Evolutionary conservation across 306 rosid genomes (phyloP).

Genomic region (Trifolium repens): DNA sequence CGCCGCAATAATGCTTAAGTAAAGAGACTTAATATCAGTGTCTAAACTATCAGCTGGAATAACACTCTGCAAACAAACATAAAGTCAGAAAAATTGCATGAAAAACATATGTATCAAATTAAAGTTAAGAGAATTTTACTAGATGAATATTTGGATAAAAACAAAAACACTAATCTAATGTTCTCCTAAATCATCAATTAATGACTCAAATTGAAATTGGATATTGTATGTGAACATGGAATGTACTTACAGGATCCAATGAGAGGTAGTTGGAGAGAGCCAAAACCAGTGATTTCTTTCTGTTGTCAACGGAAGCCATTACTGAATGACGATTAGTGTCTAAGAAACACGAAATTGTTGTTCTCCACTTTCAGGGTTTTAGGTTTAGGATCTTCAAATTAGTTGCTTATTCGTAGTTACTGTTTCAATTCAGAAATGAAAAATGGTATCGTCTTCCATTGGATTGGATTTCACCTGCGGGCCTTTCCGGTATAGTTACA

Average conservation of each 20-base stretch:
- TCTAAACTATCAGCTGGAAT: constrained; percentile 49
- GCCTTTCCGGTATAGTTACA: background rate
- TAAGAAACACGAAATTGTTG: background rate
- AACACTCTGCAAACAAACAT: constrained; percentile 60
- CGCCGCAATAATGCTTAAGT: constrained; percentile 47
- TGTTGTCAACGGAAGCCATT: constrained; percentile 62
- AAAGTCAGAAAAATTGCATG: constrained; percentile 20
- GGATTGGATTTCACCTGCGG: background rate
- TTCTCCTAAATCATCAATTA: background rate
- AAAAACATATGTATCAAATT: constrained; percentile 18
- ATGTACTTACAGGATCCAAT: constrained; percentile 67
- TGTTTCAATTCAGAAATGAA: constrained; percentile 2
- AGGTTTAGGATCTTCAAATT: constrained; percentile 32
- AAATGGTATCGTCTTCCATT: constrained; percentile 35
- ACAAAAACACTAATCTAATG: background rate
- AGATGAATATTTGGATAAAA: background rate
- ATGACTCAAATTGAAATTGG: background rate
- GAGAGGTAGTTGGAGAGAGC: constrained; percentile 66
- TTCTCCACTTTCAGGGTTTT: constrained; percentile 36
- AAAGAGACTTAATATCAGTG: constrained; percentile 61
- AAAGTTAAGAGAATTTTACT: background rate
- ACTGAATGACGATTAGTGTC: background rate
- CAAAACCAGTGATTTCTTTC: constrained; percentile 54
- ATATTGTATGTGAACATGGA: background rate
- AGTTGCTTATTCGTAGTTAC: background rate